These are phyloP conservation scores for Stachybotrys chlorohalonatus DNA, from an alignment of 2,329 filamentous ascomycete genomes.

Conservation along the genomic window DNA sequence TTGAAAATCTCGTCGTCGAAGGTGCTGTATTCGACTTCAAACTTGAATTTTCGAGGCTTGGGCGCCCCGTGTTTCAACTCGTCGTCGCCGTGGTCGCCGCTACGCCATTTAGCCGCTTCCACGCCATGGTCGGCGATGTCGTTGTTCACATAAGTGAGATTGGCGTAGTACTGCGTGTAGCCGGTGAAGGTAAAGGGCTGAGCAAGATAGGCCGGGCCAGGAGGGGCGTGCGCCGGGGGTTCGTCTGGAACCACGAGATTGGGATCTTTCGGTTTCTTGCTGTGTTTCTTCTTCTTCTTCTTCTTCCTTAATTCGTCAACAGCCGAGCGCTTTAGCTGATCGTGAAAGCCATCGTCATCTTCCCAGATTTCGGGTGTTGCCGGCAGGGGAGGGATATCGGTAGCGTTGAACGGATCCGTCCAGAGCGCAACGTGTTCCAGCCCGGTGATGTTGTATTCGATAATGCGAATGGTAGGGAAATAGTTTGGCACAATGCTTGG, in stretches of 20 bases:
- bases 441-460: slow-evolving; percentile 86
- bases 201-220: slow-evolving; percentile 83
- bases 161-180: slow-evolving; percentile 89
- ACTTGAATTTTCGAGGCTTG: slow-evolving; percentile 57
- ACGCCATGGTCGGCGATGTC: slow-evolving; percentile 33
- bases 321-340: slow-evolving; percentile 19
- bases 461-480: slow-evolving; percentile 80
- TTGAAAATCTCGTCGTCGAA: slow-evolving; percentile 66
- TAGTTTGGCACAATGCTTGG: slow-evolving; percentile 91
- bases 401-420: slow-evolving; percentile 22
- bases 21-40: slow-evolving; percentile 80
- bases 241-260: slow-evolving; percentile 58
- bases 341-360: not conserved
- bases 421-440: slow-evolving; percentile 49
- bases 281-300: slow-evolving; percentile 32
- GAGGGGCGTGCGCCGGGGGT: slow-evolving; percentile 62
- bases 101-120: slow-evolving; percentile 44
- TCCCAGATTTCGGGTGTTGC: not conserved
- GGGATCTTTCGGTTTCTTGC: slow-evolving; percentile 46
- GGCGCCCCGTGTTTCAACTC: slow-evolving; percentile 40
- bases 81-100: slow-evolving; percentile 54
- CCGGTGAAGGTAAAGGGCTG: slow-evolving; percentile 72
- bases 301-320: slow-evolving; percentile 21
- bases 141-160: slow-evolving; percentile 84
- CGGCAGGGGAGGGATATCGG: not conserved